These are phyloP conservation scores for Mortierella sp. DNA, from an alignment of 371 early-diverging fungal genomes.

Conservation along the genomic window DNA sequence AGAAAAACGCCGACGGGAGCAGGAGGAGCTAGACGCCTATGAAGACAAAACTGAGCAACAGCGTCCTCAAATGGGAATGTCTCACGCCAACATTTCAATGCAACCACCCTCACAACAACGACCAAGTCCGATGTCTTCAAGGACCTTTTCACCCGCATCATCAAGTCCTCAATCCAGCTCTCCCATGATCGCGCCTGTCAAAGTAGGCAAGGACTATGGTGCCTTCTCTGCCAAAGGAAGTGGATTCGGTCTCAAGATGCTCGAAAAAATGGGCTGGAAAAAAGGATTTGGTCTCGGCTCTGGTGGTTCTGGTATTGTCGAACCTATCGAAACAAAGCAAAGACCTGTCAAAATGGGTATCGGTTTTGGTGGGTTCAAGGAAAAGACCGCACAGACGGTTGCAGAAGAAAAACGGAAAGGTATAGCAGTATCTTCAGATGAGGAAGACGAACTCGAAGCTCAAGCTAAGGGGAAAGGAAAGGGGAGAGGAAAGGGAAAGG, in stretches of 20 bases:
- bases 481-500: slow-evolving; percentile 5
- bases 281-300: slow-evolving; percentile 83
- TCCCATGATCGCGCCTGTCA: slow-evolving; percentile 39
- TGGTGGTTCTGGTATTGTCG: slow-evolving; percentile 84
- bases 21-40: slow-evolving; percentile 26
- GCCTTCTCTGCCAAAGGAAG: slow-evolving; percentile 78
- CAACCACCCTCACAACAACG: background rate
- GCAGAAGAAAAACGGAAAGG: slow-evolving; percentile 56
- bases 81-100: background rate
- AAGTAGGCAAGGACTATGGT: slow-evolving; percentile 79
- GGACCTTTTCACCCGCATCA: slow-evolving; percentile 26
- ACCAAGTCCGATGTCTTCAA: slow-evolving; percentile 14
- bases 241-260: slow-evolving; percentile 81
- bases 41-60: slow-evolving; percentile 15
- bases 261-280: slow-evolving; percentile 86
- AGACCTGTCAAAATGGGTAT: slow-evolving; percentile 88
- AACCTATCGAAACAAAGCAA: slow-evolving; percentile 87
- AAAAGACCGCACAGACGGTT: slow-evolving; percentile 66
- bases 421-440: slow-evolving; percentile 26
- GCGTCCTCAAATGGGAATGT: slow-evolving; percentile 16
- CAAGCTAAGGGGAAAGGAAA: slow-evolving; percentile 2
- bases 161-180: slow-evolving; percentile 21
- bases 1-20: slow-evolving; percentile 13
- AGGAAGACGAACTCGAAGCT: slow-evolving; percentile 19
- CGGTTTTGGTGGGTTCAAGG: slow-evolving; percentile 79